Percentiles rank a stretch among this genome's conserved stretches.
Evolutionary conservation across 2,329 filamentous ascomycete genomes (phyloP).

Genomic region (Diaporthe vexans): DNA sequence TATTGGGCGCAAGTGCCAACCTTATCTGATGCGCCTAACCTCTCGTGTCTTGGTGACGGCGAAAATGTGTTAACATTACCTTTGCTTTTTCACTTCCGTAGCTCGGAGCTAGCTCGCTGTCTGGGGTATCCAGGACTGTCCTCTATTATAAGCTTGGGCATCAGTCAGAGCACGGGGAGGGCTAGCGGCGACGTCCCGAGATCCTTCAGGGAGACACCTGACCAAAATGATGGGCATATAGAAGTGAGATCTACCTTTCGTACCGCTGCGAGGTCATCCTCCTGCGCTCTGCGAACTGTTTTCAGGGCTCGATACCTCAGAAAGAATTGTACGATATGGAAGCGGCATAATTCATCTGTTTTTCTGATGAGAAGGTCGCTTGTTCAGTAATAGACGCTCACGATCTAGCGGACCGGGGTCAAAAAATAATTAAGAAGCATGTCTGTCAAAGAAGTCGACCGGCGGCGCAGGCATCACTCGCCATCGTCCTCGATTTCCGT

Average conservation of each 20-base stretch:
- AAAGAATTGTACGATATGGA: constrained; percentile 16
- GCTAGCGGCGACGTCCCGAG: neutral
- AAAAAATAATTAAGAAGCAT: neutral
- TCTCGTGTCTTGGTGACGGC: constrained; percentile 3
- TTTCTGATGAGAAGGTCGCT: neutral
- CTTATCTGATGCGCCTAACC: constrained; percentile 30
- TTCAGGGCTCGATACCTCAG: neutral
- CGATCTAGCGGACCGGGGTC: neutral
- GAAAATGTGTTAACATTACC: neutral
- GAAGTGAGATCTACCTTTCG: neutral
- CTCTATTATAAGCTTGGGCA: constrained; percentile 22
- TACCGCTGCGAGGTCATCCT: too few relatives aligned
- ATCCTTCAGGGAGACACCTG: constrained; percentile 1
- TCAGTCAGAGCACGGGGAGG: constrained; percentile 2
- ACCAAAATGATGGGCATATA: constrained; percentile 7
- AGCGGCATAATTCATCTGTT: neutral
- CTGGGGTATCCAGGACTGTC: constrained; percentile 12
- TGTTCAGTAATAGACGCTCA: neutral
- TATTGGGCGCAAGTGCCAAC: constrained; percentile 31
- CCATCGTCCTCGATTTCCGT: neutral
- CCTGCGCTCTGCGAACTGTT: neutral
- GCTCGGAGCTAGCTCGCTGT: constrained; percentile 19
- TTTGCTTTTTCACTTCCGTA: neutral
- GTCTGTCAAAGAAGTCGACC: constrained; percentile 16
- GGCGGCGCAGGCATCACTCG: neutral